phyloP scores from a whole-genome alignment of 345 rosid genomes.

The Geranium brycei region DNA sequence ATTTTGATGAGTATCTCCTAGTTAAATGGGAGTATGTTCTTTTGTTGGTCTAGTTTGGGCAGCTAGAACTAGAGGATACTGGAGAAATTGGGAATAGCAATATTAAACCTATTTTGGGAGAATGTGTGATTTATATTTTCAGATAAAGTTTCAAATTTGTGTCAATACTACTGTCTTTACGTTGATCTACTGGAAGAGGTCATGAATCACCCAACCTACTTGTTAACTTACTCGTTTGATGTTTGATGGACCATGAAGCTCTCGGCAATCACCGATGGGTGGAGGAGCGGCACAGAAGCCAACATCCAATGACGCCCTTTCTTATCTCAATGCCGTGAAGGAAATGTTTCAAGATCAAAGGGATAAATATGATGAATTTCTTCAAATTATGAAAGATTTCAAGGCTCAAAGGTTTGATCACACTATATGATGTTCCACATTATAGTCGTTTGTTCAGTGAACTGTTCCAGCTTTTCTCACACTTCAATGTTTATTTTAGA shows the following conservation, averaged over 20 bases:
- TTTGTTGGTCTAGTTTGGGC: constrained; percentile 1
- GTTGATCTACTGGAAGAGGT: background rate
- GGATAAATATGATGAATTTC: constrained; percentile 83
- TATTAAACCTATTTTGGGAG: too few relatives aligned
- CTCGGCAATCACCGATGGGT: constrained; percentile 46
- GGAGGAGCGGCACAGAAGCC: constrained; percentile 57
- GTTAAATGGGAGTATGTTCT: background rate
- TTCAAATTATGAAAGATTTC: constrained; percentile 96
- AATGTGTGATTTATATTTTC: too few relatives aligned
- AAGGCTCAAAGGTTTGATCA: constrained; percentile 73
- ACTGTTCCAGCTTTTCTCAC: constrained; percentile 8
- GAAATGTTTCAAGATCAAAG: constrained; percentile 73
- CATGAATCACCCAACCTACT: background rate
- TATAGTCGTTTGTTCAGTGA: background rate
- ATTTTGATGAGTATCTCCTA: constrained; percentile 7
- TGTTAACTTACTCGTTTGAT: background rate
- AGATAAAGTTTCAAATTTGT: background rate
- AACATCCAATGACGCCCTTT: constrained; percentile 83
- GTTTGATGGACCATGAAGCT: constrained; percentile 31
- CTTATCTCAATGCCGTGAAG: constrained; percentile 87
- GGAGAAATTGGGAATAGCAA: too few relatives aligned
- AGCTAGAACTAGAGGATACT: too few relatives aligned
- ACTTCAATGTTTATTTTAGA: constrained; percentile 25
- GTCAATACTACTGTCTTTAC: too few relatives aligned
- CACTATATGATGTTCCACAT: background rate